phyloP scores from a whole-genome alignment of 1,284 basidiomycete genomes.

The Wallemia ichthyophaga region DNA sequence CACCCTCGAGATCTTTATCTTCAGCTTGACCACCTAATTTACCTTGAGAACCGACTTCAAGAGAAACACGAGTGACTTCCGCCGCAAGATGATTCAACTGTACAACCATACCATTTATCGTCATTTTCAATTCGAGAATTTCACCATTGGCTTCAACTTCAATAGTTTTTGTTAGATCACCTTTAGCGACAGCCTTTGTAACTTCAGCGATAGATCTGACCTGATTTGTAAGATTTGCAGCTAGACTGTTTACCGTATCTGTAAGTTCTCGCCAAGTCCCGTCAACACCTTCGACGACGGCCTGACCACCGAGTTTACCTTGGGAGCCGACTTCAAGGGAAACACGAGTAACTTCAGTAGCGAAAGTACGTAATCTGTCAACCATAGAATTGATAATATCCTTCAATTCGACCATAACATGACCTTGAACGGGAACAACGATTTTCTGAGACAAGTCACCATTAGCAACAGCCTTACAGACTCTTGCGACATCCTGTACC shows the following conservation, averaged over 20 bases:
- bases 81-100: conserved; percentile 28
- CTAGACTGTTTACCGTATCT: conserved; percentile 74
- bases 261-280: conserved; percentile 81
- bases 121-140: conserved; percentile 87
- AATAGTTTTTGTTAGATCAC: conserved; percentile 83
- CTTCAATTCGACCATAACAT: conserved; percentile 90
- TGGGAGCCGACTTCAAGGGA: conserved; percentile 11
- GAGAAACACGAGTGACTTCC: conserved; percentile 81
- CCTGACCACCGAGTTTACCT: conserved; percentile 31
- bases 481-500: conserved; percentile 65
- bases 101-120: conserved; percentile 92
- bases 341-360: conserved; percentile 29
- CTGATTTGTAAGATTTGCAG: conserved; percentile 80
- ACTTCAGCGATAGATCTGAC: conserved; percentile 80
- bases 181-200: conserved; percentile 89
- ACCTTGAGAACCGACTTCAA: conserved; percentile 71
- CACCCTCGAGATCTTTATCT: conserved; percentile 79
- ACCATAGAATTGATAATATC: conserved; percentile 93
- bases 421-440: conserved; percentile 78
- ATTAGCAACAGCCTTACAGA: conserved; percentile 81
- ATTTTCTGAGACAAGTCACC: conserved; percentile 91
- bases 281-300: conserved; percentile 68
- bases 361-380: conserved; percentile 17
- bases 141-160: conserved; percentile 89
- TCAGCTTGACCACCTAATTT: conserved; percentile 72